Evolutionary conservation across 2,329 filamentous ascomycete genomes (phyloP), one percentile per base, ranked within the genome.

Genomic region (Mariannaea sp.): DNA sequence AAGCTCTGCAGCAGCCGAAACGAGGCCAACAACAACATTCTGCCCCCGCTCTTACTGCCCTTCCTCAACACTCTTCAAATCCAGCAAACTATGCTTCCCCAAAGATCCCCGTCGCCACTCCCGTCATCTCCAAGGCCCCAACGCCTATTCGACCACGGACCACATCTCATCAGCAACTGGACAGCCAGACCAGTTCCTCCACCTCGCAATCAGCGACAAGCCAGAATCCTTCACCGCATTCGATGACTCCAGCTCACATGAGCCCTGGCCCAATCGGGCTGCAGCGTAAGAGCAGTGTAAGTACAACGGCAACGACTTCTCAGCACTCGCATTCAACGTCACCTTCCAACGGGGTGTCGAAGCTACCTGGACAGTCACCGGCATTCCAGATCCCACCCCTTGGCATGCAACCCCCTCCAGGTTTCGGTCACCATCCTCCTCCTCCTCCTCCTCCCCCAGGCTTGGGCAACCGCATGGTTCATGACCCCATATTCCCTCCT

Each of bases 131-230:
- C 10, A 96, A 96, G 70, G 86, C 87, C 16, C 86, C 91, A 5
- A 92, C 90, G 10, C 90, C 92, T 7, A 87, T 85, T 59, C 88
- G 89, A 57, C 82, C 86, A 30, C 86, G 90, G 49, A 89, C 92
- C 56, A 75, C 84, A 40, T 94, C 91, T 7, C n/a, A n/a, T n/a
- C 90, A 95, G 59, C 91, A 95, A 58, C 90, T 94, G 69, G 87
- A 86, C 20, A 84, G 86, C 67, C 78, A 83, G 7, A 82, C 84
- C 6, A 87, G 85, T 44, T 89, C 90, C 3, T 85, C 88, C 57
- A 82, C 85, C 3, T 86, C 89, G 1, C 83, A 88, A 67, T 80
- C 87, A 7, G 74, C 70, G 4, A 70, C 77, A 14, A 85, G 81
- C 59, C 82, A 85, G 56, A 80, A 79, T 56, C 76, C 78, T 8